phyloP scores from a whole-genome alignment of 2,329 filamentous ascomycete genomes.

The Polychaeton citri region DNA sequence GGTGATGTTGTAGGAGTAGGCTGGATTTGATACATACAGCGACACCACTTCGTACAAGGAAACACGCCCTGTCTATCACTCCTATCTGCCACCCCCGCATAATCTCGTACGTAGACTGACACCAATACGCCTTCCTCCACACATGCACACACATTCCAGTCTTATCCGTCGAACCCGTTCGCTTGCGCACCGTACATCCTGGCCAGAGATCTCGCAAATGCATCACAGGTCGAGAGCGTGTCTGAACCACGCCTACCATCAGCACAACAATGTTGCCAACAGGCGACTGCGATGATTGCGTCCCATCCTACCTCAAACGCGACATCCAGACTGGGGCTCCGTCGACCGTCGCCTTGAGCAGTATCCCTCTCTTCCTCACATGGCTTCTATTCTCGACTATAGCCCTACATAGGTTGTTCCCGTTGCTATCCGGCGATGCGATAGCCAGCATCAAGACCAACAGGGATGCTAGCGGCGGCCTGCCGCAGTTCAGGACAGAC shows the following conservation, averaged over 20 bases:
- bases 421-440: conserved; percentile 46
- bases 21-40: no score
- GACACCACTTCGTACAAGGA: no score
- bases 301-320: conserved; percentile 36
- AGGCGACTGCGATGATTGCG: conserved; percentile 44
- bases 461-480: conserved; percentile 28
- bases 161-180: no score
- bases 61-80: no score
- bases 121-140: no score
- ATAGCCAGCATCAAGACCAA: conserved; percentile 39
- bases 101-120: no score
- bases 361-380: conserved; percentile 55
- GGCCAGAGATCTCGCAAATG: no score
- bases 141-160: no score
- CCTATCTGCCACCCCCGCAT: no score
- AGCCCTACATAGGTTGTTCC: conserved; percentile 57
- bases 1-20: no score
- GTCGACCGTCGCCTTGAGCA: conserved; percentile 44
- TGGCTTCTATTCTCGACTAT: conserved; percentile 51
- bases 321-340: conserved; percentile 9
- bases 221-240: not conserved
- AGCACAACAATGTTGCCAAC: conserved; percentile 23
- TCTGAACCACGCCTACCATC: not conserved
- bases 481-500: conserved; percentile 28
- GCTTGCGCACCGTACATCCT: no score